These are phyloP conservation scores for Metschnikowia cerradonensis DNA, from an alignment of 805 yeast genomes.

Conservation along the genomic window DNA sequence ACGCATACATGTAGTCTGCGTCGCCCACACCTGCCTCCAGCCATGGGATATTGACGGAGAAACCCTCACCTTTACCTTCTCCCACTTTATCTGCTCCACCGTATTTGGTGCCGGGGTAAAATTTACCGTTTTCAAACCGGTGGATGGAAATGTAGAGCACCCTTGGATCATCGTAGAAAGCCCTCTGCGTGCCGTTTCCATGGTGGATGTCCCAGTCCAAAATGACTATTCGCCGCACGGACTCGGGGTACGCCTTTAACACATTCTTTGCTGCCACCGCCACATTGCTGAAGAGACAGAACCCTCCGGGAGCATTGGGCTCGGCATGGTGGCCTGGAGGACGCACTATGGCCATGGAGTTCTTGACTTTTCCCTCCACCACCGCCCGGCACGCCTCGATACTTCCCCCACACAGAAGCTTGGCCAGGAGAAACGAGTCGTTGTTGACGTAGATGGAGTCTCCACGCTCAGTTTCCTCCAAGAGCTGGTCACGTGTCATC, in stretches of 20 bases:
- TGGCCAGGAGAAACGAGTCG: conserved; percentile 83
- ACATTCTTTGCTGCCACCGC: conserved; percentile 94
- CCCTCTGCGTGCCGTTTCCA: conserved; percentile 97
- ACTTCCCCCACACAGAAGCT: conserved; percentile 92
- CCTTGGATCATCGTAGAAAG: conserved; percentile 83
- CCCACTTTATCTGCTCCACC: conserved; percentile 84
- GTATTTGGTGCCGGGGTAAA: conserved; percentile 89
- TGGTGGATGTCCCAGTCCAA: conserved; percentile 99
- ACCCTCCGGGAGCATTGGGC: conserved; percentile 95
- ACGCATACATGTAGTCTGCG: conserved; percentile 92
- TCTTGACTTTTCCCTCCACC: conserved; percentile 86
- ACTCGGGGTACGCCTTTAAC: conserved; percentile 78
- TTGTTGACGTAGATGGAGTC: conserved; percentile 94
- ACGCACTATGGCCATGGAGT: conserved; percentile 89
- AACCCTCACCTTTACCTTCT: conserved; percentile 82
- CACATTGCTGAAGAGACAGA: conserved; percentile 91
- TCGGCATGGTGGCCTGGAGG: conserved; percentile 99
- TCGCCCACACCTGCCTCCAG: conserved; percentile 87
- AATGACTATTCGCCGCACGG: conserved; percentile 76
- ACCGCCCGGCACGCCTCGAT: conserved; percentile 96
- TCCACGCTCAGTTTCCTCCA: conserved; percentile 83
- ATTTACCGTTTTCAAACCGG: conserved; percentile 85
- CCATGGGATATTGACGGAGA: conserved; percentile 91
- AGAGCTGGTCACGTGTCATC: conserved; percentile 72
- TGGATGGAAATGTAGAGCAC: conserved; percentile 90